Evolutionary conservation across 352 stramenopile species (phyloP), one percentile per base, ranked within the genome.

Genomic region (Pythium myriotylum): DNA sequence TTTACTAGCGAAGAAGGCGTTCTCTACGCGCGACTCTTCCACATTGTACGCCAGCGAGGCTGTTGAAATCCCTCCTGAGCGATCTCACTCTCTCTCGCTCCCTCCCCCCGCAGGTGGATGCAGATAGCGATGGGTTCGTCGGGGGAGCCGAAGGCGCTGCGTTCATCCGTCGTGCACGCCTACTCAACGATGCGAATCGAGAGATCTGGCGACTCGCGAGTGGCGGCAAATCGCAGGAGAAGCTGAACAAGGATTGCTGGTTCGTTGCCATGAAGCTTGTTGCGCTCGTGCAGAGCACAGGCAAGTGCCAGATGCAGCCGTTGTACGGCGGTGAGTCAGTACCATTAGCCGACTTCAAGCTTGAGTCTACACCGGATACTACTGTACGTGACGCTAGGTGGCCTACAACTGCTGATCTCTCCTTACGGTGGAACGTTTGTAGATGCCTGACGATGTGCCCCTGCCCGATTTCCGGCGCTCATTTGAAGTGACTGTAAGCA

Each of bases 181-280:
- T 95, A 17, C 72, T 89, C 56, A 95, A 95, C 50, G 86, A 95
- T 46, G 86, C 83, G 10, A 95, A 95, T 49, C 72, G 86, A 69
- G 86, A 95, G 84, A 92, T 95, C 37, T 96, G 87, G 87, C 76
- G 88, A 7, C 64, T 95, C 29, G 84, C 88, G 14, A 95, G 88
- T 62, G 88, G 88, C n/a, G 88, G 88, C 62, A 92, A 89, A 52
- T 96, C 87, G 12, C 83, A 95, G 46, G 72, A 92, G 24, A 91
- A 89, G 53, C 67, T 96, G 12, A 91, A 91, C 61, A 93, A 94
- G 47, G 86, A 95, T 65, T 91, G 80, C 71, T 96, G 88, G 88
- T 93, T 96, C 56, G 79, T 97, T 24, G 88, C 89, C 10, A 94
- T 94, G 84, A 96, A 95, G 57, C 79, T 97, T 22, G 89, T 97